Percentiles rank a stretch among this genome's conserved stretches.
phyloP scores from a whole-genome alignment of 2,329 filamentous ascomycete species.

The Aspergillus pseudoglaucus region DNA sequence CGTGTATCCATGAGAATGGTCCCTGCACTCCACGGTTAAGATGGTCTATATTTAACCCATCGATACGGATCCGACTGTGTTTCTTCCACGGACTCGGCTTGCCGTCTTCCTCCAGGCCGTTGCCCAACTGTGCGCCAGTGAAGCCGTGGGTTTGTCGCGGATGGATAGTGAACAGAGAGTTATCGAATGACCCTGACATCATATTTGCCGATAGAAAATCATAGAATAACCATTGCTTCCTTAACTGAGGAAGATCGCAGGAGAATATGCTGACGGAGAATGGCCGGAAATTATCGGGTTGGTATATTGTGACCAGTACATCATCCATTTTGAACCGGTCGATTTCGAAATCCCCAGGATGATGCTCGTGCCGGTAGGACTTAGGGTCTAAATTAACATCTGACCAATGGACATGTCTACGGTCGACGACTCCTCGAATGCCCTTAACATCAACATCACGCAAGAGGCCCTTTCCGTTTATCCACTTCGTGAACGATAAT shows the following conservation, averaged over 20 bases:
- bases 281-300: conserved; percentile 84
- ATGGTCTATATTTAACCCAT: conserved; percentile 91
- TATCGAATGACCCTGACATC: conserved; percentile 92
- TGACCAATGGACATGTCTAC: conserved; percentile 72
- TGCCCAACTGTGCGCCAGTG: conserved; percentile 56
- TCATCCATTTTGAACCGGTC: conserved; percentile 96
- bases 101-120: conserved; percentile 53
- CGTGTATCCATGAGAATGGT: conserved; percentile 95
- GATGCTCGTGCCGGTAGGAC: conserved; percentile 79
- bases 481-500: conserved; percentile 96
- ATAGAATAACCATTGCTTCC: conserved; percentile 97
- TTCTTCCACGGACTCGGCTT: conserved; percentile 84
- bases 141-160: conserved; percentile 82
- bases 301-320: conserved; percentile 81
- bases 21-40: conserved; percentile 88
- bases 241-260: conserved; percentile 83
- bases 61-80: conserved; percentile 84
- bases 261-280: conserved; percentile 94
- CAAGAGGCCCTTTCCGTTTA: conserved; percentile 88
- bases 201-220: conserved; percentile 93
- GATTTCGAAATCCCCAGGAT: conserved; percentile 92
- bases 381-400: conserved; percentile 68
- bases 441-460: conserved; percentile 92
- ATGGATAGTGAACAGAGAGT: conserved; percentile 94
- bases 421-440: conserved; percentile 84